Percentiles rank a stretch among this genome's conserved stretches.
phyloP scores from a whole-genome alignment of 2,329 filamentous ascomycete genomes.

The Aureobasidium mangrovei region DNA sequence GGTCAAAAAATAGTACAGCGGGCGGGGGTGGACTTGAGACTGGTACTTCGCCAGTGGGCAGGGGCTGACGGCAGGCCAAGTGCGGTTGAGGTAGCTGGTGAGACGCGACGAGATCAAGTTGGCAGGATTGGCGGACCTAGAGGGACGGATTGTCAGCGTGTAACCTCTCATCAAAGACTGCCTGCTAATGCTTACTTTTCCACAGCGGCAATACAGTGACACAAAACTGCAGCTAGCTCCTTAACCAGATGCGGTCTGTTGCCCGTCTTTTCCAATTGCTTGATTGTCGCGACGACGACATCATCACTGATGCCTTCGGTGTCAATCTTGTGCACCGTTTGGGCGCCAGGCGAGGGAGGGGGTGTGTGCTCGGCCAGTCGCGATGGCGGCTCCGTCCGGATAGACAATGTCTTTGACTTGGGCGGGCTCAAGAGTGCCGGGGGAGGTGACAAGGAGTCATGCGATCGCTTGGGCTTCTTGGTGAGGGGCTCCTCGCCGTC shows the following conservation, averaged over 20 bases:
- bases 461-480: slow-evolving; percentile 66
- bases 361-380: slow-evolving; percentile 61
- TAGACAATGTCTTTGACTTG: slow-evolving; percentile 34
- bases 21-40: slow-evolving; percentile 82
- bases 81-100: slow-evolving; percentile 78
- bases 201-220: slow-evolving; percentile 68
- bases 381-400: slow-evolving; percentile 41
- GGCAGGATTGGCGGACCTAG: slow-evolving; percentile 86
- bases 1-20: slow-evolving; percentile 93
- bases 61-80: slow-evolving; percentile 65
- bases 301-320: slow-evolving; percentile 84
- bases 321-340: slow-evolving; percentile 52
- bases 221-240: slow-evolving; percentile 75
- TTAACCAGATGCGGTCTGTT: slow-evolving; percentile 94
- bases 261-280: slow-evolving; percentile 78
- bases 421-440: slow-evolving; percentile 34
- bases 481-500: slow-evolving; percentile 46
- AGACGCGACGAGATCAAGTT: slow-evolving; percentile 92
- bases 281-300: slow-evolving; percentile 83
- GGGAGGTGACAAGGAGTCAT: slow-evolving; percentile 41
- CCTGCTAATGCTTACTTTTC: slow-evolving; percentile 64
- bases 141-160: slow-evolving; percentile 1
- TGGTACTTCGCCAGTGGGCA: slow-evolving; percentile 91
- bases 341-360: slow-evolving; percentile 60
- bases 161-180: neutral